Evolutionary conservation across 2,329 filamentous ascomycete species (phyloP).

Genomic region (Ambrosiella cleistominuta): DNA sequence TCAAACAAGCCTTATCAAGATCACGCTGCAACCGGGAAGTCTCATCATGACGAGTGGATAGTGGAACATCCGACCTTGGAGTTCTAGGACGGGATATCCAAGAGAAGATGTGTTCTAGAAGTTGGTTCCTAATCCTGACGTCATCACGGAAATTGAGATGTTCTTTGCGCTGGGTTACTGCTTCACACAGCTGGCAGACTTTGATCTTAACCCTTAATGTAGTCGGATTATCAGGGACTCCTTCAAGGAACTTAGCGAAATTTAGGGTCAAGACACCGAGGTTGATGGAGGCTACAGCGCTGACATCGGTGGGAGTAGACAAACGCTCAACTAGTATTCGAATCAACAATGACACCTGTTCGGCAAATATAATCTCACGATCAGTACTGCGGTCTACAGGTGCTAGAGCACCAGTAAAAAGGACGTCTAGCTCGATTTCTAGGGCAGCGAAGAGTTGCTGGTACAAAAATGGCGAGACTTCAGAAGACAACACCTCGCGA

Average conservation of each 20-base stretch:
- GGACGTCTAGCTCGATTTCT: constrained; percentile 43
- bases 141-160: constrained; percentile 51
- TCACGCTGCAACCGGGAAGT: constrained; percentile 41
- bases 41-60: constrained; percentile 37
- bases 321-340: constrained; percentile 46
- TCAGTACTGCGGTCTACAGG: constrained; percentile 36
- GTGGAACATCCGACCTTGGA: constrained; percentile 27
- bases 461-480: constrained; percentile 44
- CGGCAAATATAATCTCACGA: constrained; percentile 46
- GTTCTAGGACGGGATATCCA: constrained; percentile 49
- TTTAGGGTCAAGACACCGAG: constrained; percentile 45
- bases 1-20: constrained; percentile 47
- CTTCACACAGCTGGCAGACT: constrained; percentile 49
- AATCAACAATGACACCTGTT: constrained; percentile 47
- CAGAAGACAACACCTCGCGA: constrained; percentile 46
- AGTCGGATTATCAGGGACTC: constrained; percentile 35
- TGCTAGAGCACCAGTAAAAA: constrained; percentile 40
- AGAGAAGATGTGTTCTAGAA: constrained; percentile 49
- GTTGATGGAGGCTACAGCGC: constrained; percentile 44
- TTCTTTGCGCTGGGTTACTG: constrained; percentile 47
- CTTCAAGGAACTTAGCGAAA: constrained; percentile 49
- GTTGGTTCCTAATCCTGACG: constrained; percentile 49
- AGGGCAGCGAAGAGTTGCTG: constrained; percentile 47
- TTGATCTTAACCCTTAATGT: constrained; percentile 49
- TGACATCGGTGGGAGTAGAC: constrained; percentile 44